Conservation (phyloP, 139 green algal species). For the Closterium sp. region DNA sequence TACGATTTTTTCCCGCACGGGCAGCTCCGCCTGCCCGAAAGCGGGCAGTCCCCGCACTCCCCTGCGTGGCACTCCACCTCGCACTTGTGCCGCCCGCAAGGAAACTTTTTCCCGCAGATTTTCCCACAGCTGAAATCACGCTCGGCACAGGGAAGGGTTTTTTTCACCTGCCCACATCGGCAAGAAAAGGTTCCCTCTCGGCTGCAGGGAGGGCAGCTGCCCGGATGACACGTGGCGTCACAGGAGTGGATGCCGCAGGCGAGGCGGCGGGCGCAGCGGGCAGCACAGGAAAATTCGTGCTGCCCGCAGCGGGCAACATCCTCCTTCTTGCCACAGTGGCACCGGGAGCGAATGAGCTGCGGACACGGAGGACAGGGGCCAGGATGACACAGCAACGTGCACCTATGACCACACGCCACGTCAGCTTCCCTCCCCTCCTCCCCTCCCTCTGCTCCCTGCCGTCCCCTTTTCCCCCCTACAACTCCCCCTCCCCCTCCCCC, state of each 20-base stretch:
- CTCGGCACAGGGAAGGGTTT: slow-evolving; percentile 30
- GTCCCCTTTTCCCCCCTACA: too few species aligned
- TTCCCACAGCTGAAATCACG: slow-evolving; percentile 33
- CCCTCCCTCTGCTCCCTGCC: not conserved
- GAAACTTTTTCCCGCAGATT: slow-evolving; percentile 18
- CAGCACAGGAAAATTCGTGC: slow-evolving; percentile 31
- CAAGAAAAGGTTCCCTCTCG: slow-evolving; percentile 19
- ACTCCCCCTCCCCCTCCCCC: not conserved
- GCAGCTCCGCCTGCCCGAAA: slow-evolving; percentile 61
- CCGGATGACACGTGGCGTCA: slow-evolving; percentile 30
- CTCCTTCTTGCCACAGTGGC: slow-evolving; percentile 25
- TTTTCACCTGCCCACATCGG: slow-evolving; percentile 12
- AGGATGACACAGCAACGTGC: slow-evolving; percentile 49
- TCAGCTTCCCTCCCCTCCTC: not conserved
- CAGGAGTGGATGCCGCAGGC: slow-evolving; percentile 42
- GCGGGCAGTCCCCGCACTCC: slow-evolving; percentile 65
- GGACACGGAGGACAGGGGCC: slow-evolving; percentile 47
- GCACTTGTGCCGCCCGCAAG: slow-evolving; percentile 40
- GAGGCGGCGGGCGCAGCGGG: slow-evolving; percentile 9
- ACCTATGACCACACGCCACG: slow-evolving; percentile 31
- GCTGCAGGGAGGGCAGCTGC: slow-evolving; percentile 29
- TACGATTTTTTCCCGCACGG: slow-evolving; percentile 72
- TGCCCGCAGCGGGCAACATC: slow-evolving; percentile 41
- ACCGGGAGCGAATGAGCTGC: slow-evolving; percentile 30
- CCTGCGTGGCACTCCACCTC: slow-evolving; percentile 36